A percentile compares a stretch with the other conserved stretches of the same genome.
phyloP scores from a whole-genome alignment of 306 rosid genomes.

The Ormosia semicastrata region DNA sequence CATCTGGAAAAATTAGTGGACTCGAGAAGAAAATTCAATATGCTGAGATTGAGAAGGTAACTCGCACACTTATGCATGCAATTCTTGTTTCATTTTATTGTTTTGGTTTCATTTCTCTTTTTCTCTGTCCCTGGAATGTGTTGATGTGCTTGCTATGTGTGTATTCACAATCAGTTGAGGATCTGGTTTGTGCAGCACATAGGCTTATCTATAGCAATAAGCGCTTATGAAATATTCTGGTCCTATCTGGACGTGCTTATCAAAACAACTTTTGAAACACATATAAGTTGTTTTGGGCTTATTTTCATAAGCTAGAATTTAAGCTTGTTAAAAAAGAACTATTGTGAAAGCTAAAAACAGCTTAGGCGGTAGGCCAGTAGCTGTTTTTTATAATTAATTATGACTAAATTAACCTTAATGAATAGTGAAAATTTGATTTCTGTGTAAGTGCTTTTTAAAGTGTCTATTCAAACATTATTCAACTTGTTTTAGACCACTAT shows the following conservation, averaged over 20 bases:
- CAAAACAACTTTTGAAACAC: neutral
- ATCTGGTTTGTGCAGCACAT: neutral
- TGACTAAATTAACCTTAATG: neutral
- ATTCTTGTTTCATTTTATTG: conserved; percentile 1
- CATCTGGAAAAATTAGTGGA: conserved; percentile 90
- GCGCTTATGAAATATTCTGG: neutral
- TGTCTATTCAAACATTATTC: neutral
- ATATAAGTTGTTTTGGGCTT: neutral
- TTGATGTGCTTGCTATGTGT: conserved; percentile 12
- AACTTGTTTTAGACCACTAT: neutral
- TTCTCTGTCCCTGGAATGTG: neutral
- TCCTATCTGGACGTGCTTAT: neutral
- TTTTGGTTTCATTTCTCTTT: conserved; percentile 1
- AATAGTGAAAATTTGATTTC: neutral
- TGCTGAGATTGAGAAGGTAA: conserved; percentile 96
- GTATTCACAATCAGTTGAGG: neutral
- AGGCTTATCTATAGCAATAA: neutral
- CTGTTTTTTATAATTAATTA: neutral
- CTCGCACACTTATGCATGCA: neutral
- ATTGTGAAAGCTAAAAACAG: neutral
- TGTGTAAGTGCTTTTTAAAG: neutral
- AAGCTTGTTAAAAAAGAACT: neutral
- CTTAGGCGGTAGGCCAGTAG: neutral
- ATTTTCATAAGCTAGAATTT: neutral
- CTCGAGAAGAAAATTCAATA: conserved; percentile 92